phyloP scores from a whole-genome alignment of 23 red algal species.

The Rhodosorus marinus region DNA sequence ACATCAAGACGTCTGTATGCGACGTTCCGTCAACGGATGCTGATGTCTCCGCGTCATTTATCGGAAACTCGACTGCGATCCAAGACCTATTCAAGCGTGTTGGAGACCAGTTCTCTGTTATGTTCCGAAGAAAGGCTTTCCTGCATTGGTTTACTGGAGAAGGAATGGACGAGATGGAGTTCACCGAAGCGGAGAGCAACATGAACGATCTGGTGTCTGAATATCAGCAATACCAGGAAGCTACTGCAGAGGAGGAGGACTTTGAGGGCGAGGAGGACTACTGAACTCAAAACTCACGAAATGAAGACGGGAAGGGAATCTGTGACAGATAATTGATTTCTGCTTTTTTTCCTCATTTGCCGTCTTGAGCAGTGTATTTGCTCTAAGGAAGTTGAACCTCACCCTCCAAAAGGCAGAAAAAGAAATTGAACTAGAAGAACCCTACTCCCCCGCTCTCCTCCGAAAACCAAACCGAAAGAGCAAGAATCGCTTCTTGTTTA shows the following conservation, averaged over 20 bases:
- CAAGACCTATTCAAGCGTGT: conserved; percentile 97
- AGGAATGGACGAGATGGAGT: conserved; percentile 99
- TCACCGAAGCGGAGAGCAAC: conserved; percentile 93
- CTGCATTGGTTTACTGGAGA: conserved; percentile 98
- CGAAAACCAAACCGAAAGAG: no score
- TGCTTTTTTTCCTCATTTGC: no score
- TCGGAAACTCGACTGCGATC: conserved; percentile 93
- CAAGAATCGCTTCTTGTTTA: no score
- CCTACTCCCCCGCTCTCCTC: no score
- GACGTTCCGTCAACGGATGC: conserved; percentile 58
- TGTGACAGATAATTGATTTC: no score
- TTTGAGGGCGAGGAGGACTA: conserved; percentile 11
- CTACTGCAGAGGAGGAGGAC: conserved; percentile 26
- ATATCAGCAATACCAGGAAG: conserved; percentile 84
- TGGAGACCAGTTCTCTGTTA: conserved; percentile 82
- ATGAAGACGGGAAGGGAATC: no score
- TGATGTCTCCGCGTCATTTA: conserved; percentile 71
- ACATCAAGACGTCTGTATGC: conserved; percentile 92
- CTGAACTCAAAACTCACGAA: no score
- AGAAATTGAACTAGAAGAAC: no score
- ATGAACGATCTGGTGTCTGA: conserved; percentile 89
- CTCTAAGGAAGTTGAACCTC: no score
- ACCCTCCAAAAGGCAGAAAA: no score
- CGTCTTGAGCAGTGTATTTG: no score
- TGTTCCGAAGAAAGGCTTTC: conserved; percentile 98